A percentile compares a stretch with the other conserved stretches of the same genome.
Conservation (phyloP, 495 filamentous ascomycete species). For the Hypoxylon crocopeplum region DNA sequence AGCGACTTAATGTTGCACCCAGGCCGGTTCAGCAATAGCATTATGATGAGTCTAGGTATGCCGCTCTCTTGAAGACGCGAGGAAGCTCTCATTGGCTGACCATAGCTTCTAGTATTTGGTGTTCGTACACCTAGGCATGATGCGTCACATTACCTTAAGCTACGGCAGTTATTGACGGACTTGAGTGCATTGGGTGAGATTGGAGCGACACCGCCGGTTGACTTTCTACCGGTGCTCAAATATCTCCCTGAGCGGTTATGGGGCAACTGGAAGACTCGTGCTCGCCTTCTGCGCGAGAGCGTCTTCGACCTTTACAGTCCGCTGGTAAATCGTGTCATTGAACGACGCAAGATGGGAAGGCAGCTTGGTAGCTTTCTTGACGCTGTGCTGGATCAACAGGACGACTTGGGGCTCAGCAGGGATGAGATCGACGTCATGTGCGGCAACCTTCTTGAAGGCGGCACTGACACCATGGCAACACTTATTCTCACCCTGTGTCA, state of each 20-base stretch:
- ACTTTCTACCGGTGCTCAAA: not conserved
- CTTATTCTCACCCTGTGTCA: not conserved
- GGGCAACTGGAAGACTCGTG: not conserved
- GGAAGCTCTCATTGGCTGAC: too few relatives aligned
- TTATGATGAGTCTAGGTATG: constrained; percentile 48
- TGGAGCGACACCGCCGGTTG: not conserved
- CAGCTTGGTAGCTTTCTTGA: not conserved
- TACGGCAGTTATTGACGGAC: not conserved
- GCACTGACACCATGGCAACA: not conserved
- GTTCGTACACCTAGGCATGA: not conserved
- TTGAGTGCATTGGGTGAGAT: not conserved
- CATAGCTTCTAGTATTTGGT: not conserved
- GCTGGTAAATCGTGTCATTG: not conserved
- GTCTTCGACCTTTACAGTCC: not conserved
- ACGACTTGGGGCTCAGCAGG: not conserved
- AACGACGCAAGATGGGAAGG: not conserved
- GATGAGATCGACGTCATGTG: not conserved
- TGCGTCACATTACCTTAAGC: not conserved
- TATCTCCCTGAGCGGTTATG: not conserved
- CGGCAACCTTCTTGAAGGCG: not conserved
- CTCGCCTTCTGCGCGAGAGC: not conserved
- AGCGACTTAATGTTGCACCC: constrained; percentile 53
- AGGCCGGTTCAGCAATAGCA: constrained; percentile 55
- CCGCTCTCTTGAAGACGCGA: constrained; percentile 12
- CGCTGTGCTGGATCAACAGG: not conserved